Evolutionary conservation across 2,329 filamentous ascomycete genomes (phyloP).

Genomic region (Phyllachora maydis): DNA sequence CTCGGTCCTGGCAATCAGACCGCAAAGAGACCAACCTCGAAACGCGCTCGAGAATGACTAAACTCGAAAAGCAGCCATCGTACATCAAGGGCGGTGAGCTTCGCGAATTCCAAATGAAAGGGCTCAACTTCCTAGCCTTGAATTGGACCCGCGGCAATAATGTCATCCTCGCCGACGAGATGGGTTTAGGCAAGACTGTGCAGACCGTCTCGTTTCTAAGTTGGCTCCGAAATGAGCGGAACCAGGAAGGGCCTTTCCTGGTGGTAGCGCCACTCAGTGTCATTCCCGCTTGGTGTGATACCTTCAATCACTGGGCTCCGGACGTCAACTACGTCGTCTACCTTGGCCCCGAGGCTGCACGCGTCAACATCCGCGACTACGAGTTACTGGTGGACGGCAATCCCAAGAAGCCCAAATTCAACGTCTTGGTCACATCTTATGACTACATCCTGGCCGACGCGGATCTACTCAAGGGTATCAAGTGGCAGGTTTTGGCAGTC

Average conservation of each 20-base stretch:
- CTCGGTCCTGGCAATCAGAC: slow-evolving; percentile 64
- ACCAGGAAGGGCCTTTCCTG: slow-evolving; percentile 84
- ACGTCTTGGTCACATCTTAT: slow-evolving; percentile 93
- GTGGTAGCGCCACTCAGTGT: slow-evolving; percentile 95
- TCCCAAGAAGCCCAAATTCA: slow-evolving; percentile 79
- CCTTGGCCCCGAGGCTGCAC: slow-evolving; percentile 70
- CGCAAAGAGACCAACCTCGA: slow-evolving; percentile 53
- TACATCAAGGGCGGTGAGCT: slow-evolving; percentile 76
- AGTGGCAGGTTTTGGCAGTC: slow-evolving; percentile 93
- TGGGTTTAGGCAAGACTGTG: slow-evolving; percentile 96
- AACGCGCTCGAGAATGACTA: slow-evolving; percentile 54
- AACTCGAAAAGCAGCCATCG: slow-evolving; percentile 58
- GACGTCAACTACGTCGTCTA: slow-evolving; percentile 96
- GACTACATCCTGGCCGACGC: slow-evolving; percentile 85
- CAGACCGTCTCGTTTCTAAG: slow-evolving; percentile 95
- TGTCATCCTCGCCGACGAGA: slow-evolving; percentile 93
- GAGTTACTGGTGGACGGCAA: slow-evolving; percentile 79
- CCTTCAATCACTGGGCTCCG: slow-evolving; percentile 89
- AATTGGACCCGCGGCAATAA: slow-evolving; percentile 93
- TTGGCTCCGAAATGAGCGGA: slow-evolving; percentile 79
- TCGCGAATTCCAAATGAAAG: slow-evolving; percentile 81
- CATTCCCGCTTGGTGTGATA: slow-evolving; percentile 95
- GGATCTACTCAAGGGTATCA: slow-evolving; percentile 68
- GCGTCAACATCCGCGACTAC: slow-evolving; percentile 73
- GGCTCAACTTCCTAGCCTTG: slow-evolving; percentile 85